A percentile compares a stretch with the other conserved stretches of the same genome.
These are phyloP conservation scores for Prunus campanulata DNA, from an alignment of 306 rosid genomes.

Conservation along the genomic window DNA sequence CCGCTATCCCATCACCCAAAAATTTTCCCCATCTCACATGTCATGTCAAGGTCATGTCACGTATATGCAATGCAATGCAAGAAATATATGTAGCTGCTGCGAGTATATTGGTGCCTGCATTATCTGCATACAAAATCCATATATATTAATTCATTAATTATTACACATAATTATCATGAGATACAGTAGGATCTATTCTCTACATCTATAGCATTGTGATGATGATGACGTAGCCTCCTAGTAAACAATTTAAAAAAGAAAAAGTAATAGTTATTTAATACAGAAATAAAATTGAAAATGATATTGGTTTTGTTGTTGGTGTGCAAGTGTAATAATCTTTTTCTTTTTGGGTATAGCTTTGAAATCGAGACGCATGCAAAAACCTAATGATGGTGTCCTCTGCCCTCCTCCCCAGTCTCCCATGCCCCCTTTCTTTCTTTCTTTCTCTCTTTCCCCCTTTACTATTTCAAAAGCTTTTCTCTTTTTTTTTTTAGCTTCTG, in stretches of 20 bases:
- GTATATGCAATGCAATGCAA: background rate
- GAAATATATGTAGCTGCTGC: background rate
- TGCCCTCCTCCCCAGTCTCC: conserved; percentile 36
- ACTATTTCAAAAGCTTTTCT: conserved; percentile 53
- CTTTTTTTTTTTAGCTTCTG: background rate
- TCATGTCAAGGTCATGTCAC: conserved; percentile 50
- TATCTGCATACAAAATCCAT: background rate
- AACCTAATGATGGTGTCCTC: conserved; percentile 81
- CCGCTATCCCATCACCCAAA: conserved; percentile 18
- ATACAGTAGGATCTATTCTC: background rate
- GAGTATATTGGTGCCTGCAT: conserved; percentile 18
- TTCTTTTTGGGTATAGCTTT: background rate
- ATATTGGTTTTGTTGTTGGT: background rate
- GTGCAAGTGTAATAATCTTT: background rate
- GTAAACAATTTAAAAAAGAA: background rate
- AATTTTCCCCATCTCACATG: conserved; percentile 32
- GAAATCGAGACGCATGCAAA: conserved; percentile 83
- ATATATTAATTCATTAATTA: background rate
- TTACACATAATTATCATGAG: background rate
- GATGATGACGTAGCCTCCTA: conserved; percentile 29
- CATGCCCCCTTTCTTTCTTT: conserved; percentile 9
- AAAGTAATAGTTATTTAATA: background rate
- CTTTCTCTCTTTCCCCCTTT: conserved; percentile 23
- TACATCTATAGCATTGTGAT: conserved; percentile 9
- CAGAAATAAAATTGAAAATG: background rate